Conservation (phyloP, 768 basidiomycete genomes). For the Macrocybe gigantea region DNA sequence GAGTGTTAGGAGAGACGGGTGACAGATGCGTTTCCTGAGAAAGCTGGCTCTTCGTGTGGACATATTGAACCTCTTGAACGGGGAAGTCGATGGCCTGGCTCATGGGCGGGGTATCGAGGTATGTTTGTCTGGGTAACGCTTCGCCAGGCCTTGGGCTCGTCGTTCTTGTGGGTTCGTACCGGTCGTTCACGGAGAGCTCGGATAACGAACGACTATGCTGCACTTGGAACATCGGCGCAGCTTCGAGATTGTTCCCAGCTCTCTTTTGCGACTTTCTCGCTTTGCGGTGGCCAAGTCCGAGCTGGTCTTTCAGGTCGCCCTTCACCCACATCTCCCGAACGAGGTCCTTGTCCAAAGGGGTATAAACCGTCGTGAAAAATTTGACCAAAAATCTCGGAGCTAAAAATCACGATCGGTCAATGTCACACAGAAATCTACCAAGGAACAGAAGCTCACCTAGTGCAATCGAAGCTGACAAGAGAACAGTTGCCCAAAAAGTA, state of each 20-base stretch:
- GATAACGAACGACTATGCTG: slow-evolving; percentile 62
- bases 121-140: slow-evolving; percentile 39
- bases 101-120: slow-evolving; percentile 39
- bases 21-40: slow-evolving; percentile 19
- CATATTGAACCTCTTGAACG: slow-evolving; percentile 20
- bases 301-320: slow-evolving; percentile 76
- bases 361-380: slow-evolving; percentile 63
- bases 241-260: slow-evolving; percentile 40
- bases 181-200: slow-evolving; percentile 39
- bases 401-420: slow-evolving; percentile 16
- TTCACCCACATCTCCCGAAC: slow-evolving; percentile 88
- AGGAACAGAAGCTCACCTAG: slow-evolving; percentile 46
- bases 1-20: slow-evolving; percentile 16
- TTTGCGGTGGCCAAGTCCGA: slow-evolving; percentile 67
- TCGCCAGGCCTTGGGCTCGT: slow-evolving; percentile 24
- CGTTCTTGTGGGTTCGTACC: slow-evolving; percentile 43
- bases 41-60: slow-evolving; percentile 11
- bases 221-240: slow-evolving; percentile 65
- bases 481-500: slow-evolving; percentile 78
- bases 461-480: slow-evolving; percentile 64
- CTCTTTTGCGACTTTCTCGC: slow-evolving; percentile 33
- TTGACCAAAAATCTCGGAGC: slow-evolving; percentile 82
- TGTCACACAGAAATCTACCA: neutral
- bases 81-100: slow-evolving; percentile 23
- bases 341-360: slow-evolving; percentile 83